phyloP scores from a whole-genome alignment of 2,329 filamentous ascomycete genomes.

The Apiospora aurea region DNA sequence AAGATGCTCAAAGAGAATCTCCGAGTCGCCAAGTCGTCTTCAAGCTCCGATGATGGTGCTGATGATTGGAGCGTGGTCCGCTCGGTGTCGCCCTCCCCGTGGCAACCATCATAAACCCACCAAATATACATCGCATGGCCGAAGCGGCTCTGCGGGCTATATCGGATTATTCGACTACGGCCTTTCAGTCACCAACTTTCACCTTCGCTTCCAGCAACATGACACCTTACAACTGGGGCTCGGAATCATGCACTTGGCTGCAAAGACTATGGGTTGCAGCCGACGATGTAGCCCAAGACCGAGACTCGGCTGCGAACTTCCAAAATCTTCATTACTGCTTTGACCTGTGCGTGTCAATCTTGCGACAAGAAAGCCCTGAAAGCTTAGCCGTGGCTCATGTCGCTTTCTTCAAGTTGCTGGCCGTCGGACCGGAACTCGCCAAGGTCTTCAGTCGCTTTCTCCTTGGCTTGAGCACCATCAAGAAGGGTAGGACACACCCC shows the following conservation, averaged over 20 bases:
- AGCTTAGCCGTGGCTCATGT: conserved; percentile 8
- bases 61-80: not conserved
- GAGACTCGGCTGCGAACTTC: not conserved
- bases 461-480: conserved; percentile 22
- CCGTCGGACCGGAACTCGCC: conserved; percentile 26
- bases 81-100: not conserved
- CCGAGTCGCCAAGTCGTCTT: conserved; percentile 25
- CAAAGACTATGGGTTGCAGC: conserved; percentile 12
- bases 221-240: conserved; percentile 4
- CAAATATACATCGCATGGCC: not conserved
- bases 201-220: not conserved
- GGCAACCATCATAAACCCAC: not conserved
- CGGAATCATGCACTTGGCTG: conserved; percentile 1
- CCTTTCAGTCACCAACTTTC: not conserved
- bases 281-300: conserved; percentile 15
- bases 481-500: conserved; percentile 24
- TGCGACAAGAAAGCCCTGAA: conserved; percentile 22
- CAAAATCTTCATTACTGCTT: conserved; percentile 25
- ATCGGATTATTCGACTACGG: not conserved
- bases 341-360: conserved; percentile 21
- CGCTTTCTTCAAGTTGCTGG: conserved; percentile 24
- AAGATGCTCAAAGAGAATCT: conserved; percentile 27
- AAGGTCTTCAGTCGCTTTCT: conserved; percentile 21
- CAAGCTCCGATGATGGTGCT: conserved; percentile 16
- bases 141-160: conserved; percentile 1